Conservation (phyloP, 768 basidiomycete genomes). For the Steccherinum ochraceum region DNA sequence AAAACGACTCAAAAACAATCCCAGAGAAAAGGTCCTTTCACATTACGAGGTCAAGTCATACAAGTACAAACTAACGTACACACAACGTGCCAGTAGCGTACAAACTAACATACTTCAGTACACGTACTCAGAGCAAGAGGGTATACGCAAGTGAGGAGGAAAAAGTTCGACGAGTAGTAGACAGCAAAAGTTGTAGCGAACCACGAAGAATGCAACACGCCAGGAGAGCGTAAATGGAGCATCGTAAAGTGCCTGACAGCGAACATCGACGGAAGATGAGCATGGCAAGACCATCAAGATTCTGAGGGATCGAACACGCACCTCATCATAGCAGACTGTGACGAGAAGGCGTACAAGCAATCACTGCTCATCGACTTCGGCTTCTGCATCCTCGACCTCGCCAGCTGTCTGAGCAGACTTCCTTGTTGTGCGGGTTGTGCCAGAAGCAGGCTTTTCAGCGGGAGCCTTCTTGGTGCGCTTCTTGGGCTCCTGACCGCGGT, state of each 20-base stretch:
- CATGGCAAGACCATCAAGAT: no score
- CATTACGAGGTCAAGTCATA: neutral
- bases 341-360: no score
- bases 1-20: no score
- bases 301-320: no score
- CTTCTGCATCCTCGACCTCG: neutral
- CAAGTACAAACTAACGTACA: neutral
- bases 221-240: no score
- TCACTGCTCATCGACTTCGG: neutral
- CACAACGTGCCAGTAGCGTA: neutral
- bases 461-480: constrained; percentile 25
- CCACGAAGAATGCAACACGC: no score
- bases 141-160: neutral
- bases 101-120: neutral
- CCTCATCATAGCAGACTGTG: no score
- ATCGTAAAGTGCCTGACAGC: no score
- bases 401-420: neutral
- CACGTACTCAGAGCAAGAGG: neutral
- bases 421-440: neutral
- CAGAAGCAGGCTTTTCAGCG: constrained; percentile 15
- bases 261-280: no score
- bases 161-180: neutral
- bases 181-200: no score
- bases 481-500: constrained; percentile 47
- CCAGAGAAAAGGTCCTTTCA: no score